Evolutionary conservation across 2,329 filamentous ascomycete genomes (phyloP), one percentile per base, ranked within the genome.

Genomic region (Chalaropsis thielavioides): DNA sequence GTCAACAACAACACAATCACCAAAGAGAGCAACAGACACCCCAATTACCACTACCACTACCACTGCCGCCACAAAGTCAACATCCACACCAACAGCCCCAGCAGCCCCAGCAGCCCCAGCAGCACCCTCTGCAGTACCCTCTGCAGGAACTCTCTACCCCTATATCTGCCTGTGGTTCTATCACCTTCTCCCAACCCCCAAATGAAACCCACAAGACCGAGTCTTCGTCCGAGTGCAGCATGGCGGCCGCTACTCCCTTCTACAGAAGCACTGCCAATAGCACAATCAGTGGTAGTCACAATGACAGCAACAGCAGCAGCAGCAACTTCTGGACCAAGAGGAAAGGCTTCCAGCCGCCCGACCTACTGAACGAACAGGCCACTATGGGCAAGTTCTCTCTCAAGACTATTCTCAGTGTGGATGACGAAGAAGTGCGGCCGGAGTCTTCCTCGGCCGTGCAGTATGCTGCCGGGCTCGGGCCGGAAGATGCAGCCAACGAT

Each of bases 351-450:
- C 73, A 74, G 64, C 73, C 73, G 17, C 72, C 72, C 6, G 73
- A 70, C 1, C 64, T 76, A 11, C 69, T 75, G 3, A 74, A 72
- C 44, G 71, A 70, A 43, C 71, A 73, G 64, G 74, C 74, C 5
- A 72, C 72, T 13, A 69, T 68, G 5, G 73, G 72, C 0, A 71
- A 70, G 15, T 75, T 75, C 66, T 75, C 73, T 1, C 68, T 75
- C 1, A 69, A 72, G 46, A 73, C 70, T 41, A 71, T 75, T 10
- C 68, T 74, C 11, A 72, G 68, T 27, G 63, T 69, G 0, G 64
- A 64, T 5, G 67, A 69, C 5, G 64, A 63, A 8, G 64, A 62
- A 5, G 22, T 61, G 6, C 31, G 27, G 5, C 43, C 54, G 35
- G 56, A 22, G 35, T 38, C 56, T n/a, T 35, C 44, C 27, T 24